Percentiles rank a stretch among this genome's conserved stretches.
Evolutionary conservation across 2,329 filamentous ascomycete genomes (phyloP).

Genomic region (Allantophomopsis cytisporea): DNA sequence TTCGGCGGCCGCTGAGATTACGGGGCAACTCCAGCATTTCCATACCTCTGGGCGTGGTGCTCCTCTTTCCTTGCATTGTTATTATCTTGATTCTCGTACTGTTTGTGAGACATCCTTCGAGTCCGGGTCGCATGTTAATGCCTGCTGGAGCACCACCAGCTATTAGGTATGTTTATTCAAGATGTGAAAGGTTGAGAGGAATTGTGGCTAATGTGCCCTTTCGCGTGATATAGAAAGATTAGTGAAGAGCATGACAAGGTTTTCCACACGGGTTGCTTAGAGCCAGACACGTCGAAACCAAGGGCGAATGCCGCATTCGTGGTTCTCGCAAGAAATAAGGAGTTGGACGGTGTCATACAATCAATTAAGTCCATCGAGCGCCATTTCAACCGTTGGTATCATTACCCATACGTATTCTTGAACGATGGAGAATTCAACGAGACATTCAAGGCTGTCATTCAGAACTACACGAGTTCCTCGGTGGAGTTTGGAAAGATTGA

Average conservation of each 20-base stretch:
- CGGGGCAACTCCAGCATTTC: conserved; percentile 87
- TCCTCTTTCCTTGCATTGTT: conserved; percentile 85
- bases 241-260: conserved; percentile 96
- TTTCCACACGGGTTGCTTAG: conserved; percentile 80
- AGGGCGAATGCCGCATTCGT: conserved; percentile 86
- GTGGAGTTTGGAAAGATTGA: conserved; percentile 95
- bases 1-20: conserved; percentile 74
- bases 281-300: conserved; percentile 64
- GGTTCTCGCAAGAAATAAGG: conserved; percentile 89
- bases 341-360: conserved; percentile 88
- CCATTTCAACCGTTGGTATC: conserved; percentile 98
- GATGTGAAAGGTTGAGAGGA: not conserved
- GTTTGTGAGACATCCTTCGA: conserved; percentile 77
- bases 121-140: conserved; percentile 70
- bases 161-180: conserved; percentile 51
- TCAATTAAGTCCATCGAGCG: conserved; percentile 96
- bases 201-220: too few species aligned
- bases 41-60: conserved; percentile 80
- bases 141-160: conserved; percentile 78
- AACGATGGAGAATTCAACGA: conserved; percentile 97
- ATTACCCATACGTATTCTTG: conserved; percentile 96
- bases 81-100: conserved; percentile 83
- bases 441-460: conserved; percentile 76
- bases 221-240: conserved; percentile 56
- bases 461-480: conserved; percentile 75